A percentile compares a stretch with the other conserved stretches of the same genome.
These are phyloP conservation scores for Tulasnella sp. DNA, from an alignment of 768 basidiomycete species.

Conservation along the genomic window DNA sequence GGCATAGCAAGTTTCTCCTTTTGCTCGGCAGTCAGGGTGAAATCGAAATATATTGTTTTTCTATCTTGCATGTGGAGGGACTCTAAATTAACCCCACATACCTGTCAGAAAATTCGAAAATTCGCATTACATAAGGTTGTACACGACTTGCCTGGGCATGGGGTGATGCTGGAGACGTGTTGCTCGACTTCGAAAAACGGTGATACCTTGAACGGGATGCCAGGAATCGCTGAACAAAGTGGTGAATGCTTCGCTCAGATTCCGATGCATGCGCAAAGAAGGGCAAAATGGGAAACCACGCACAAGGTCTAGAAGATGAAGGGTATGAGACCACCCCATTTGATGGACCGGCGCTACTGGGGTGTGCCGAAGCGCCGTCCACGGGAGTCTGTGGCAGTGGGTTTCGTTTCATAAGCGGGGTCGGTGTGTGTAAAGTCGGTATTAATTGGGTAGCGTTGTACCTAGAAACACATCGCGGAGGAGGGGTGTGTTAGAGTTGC, in stretches of 20 bases:
- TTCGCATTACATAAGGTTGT: neutral
- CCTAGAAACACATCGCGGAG: neutral
- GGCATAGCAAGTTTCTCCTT: conserved; percentile 59
- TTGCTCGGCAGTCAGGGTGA: conserved; percentile 70
- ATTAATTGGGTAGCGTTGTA: conserved; percentile 21
- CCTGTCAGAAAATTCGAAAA: neutral
- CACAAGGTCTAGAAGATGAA: conserved; percentile 32
- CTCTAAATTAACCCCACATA: neutral
- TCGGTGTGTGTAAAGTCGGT: conserved; percentile 19
- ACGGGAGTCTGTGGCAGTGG: neutral
- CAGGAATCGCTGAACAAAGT: conserved; percentile 46
- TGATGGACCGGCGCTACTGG: conserved; percentile 30
- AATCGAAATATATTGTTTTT: conserved; percentile 51
- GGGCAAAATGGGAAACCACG: conserved; percentile 29
- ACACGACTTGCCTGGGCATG: conserved; percentile 69
- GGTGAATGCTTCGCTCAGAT: neutral
- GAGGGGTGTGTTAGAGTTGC: neutral
- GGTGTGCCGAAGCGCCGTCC: neutral
- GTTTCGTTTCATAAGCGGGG: conserved; percentile 5
- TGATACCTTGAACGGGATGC: conserved; percentile 75
- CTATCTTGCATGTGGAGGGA: conserved; percentile 22
- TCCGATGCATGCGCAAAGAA: neutral
- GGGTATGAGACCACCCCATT: conserved; percentile 10
- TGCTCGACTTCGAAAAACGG: conserved; percentile 77
- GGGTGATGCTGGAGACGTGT: conserved; percentile 62